These are phyloP conservation scores for Lipomyces oligophaga DNA, from an alignment of 805 yeast genomes.

Conservation along the genomic window DNA sequence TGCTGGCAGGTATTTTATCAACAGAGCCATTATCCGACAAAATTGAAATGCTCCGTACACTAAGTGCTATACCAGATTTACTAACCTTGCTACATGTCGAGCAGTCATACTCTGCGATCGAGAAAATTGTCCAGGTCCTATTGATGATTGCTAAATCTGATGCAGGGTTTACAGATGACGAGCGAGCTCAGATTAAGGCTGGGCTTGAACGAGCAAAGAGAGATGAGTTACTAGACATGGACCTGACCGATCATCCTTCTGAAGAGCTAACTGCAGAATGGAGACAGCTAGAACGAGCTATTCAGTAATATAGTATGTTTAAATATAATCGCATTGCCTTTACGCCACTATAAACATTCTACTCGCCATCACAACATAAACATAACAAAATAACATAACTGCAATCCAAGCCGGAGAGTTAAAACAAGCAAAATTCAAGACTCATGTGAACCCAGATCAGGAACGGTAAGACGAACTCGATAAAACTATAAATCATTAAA, in stretches of 20 bases:
- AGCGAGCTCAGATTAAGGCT: constrained; percentile 14
- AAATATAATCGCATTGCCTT: background rate
- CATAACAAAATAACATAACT: background rate
- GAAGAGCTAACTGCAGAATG: constrained; percentile 22
- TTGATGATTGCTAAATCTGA: constrained; percentile 18
- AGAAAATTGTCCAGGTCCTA: constrained; percentile 20
- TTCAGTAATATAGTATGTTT: background rate
- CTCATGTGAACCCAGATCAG: constrained; percentile 14
- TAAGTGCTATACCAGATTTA: constrained; percentile 20
- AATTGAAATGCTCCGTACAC: constrained; percentile 16
- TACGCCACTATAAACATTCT: too few relatives aligned
- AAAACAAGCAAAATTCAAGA: background rate
- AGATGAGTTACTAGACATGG: constrained; percentile 22
- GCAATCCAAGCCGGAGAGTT: constrained; percentile 15
- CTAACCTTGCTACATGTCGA: constrained; percentile 18
- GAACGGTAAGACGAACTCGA: constrained; percentile 27
- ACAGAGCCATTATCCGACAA: constrained; percentile 25
- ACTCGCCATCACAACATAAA: background rate
- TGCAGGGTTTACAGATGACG: constrained; percentile 24
- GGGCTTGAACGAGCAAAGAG: constrained; percentile 22
- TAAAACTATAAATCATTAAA: constrained; percentile 16
- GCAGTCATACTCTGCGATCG: constrained; percentile 21
- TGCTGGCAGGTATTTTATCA: constrained; percentile 26
- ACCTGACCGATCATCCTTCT: constrained; percentile 5
- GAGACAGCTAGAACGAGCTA: constrained; percentile 6